Evolutionary conservation across 768 basidiomycete species (phyloP).

Genomic region (Coprinopsis sp.): DNA sequence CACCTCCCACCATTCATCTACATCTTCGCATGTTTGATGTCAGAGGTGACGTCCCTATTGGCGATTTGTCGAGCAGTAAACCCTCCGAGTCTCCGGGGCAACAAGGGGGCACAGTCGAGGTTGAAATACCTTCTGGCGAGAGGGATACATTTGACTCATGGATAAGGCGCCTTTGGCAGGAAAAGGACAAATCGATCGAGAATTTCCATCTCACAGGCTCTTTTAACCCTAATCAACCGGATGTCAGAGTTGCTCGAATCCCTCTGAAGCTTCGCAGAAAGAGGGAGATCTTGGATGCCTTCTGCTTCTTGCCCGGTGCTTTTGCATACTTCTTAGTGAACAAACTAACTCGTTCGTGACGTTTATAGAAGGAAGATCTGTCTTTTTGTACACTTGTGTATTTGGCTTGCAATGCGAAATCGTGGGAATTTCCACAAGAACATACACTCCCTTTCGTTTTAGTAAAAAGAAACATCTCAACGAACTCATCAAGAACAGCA

Average conservation of each 20-base stretch:
- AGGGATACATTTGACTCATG: constrained; percentile 73
- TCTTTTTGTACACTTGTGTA: constrained; percentile 7
- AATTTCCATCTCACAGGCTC: constrained; percentile 51
- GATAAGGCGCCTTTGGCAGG: constrained; percentile 76
- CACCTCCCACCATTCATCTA: constrained; percentile 84
- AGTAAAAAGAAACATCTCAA: too few species aligned
- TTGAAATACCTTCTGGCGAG: constrained; percentile 54
- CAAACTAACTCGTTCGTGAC: constrained; percentile 23
- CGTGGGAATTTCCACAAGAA: too few species aligned
- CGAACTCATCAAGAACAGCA: too few species aligned
- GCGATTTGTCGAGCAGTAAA: constrained; percentile 42
- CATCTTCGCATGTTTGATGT: constrained; percentile 82
- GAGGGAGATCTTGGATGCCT: constrained; percentile 61
- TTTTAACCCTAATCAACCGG: constrained; percentile 32
- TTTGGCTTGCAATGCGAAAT: not conserved
- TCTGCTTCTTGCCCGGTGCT: constrained; percentile 64
- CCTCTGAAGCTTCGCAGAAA: constrained; percentile 52
- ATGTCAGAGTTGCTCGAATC: constrained; percentile 39
- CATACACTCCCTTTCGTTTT: too few species aligned
- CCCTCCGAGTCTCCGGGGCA: not conserved
- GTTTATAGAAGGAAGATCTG: constrained; percentile 6
- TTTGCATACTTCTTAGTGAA: constrained; percentile 45
- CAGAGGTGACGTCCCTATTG: constrained; percentile 61
- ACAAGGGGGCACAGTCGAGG: constrained; percentile 27
- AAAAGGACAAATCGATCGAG: constrained; percentile 81